Base-by-base conservation (phyloP, 768 basidiomycete genomes). In the Amanita fuliginea region DNA sequence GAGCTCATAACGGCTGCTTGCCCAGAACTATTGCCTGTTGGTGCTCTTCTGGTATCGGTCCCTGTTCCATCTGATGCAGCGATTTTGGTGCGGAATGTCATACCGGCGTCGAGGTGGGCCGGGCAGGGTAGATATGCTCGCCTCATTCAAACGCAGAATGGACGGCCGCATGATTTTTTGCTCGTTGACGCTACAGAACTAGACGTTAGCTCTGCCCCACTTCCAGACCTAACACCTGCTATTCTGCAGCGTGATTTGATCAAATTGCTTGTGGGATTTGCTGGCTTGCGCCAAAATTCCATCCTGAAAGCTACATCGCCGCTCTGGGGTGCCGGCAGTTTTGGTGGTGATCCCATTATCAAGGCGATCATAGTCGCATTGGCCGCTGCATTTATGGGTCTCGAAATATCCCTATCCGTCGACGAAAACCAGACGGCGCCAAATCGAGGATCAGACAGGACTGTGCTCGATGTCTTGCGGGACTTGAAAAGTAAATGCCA, bases 271-370 rank as follows among this genome's bases (percentile, higher is more conserved):
- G 51, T 54, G 7, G 64, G 63, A 18, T 62, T 66, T 24, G 37
- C 36, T 19, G 58, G 57, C 9, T 48, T 64, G 13, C 42, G 41
- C 11, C 33, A 52, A 33, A 49, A 53, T n/a, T 56, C 59, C 16
- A 53, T 64, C 22, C 51, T 41, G n/a, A 55, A 53, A 2, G 54
- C 64, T 42, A 51, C 57, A 4, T 62, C 62, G 3, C 61, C 64
- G 14, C 46, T 66, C 24, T 66, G 62, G 65, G 65, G 63, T n/a
- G 53, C 62, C 44, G 67, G 64, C n/a, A 60, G 64, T 37, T 65
- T 67, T 53, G 62, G 61, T 3, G 65, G 61, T 1, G 57, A 69
- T 49, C 64, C 62, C 6, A 53, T 65, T 21, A 55, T 67, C 42
- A 69, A 69, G 48, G 52, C 55, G 11, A 42, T 67, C 7, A 59